phyloP scores from a whole-genome alignment of 1,139 yeast genomes.

The Lipomyces yarrowii region DNA sequence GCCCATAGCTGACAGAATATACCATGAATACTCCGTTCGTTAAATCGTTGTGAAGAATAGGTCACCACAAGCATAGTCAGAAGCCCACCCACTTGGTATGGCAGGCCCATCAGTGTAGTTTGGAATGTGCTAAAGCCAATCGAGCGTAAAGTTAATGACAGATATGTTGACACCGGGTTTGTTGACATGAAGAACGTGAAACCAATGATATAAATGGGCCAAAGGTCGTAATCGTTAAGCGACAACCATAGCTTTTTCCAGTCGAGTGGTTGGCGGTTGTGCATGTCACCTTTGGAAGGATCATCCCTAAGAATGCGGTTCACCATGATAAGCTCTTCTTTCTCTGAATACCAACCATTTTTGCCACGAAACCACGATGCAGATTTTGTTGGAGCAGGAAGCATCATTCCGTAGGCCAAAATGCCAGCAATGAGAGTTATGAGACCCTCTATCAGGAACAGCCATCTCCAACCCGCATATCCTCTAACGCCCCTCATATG shows the following conservation, averaged over 20 bases:
- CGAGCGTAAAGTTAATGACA: conserved; percentile 55
- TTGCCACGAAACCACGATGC: conserved; percentile 49
- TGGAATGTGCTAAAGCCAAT: conserved; percentile 61
- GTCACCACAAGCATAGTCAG: conserved; percentile 47
- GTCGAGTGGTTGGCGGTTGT: conserved; percentile 61
- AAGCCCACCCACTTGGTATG: conserved; percentile 45
- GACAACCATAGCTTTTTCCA: conserved; percentile 48
- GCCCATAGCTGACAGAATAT: conserved; percentile 34
- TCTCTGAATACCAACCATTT: conserved; percentile 62
- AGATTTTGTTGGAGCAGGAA: conserved; percentile 61
- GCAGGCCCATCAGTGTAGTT: conserved; percentile 48
- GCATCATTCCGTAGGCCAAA: conserved; percentile 54
- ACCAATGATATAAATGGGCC: conserved; percentile 61
- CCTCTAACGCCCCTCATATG: conserved; percentile 47
- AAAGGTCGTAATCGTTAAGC: conserved; percentile 55
- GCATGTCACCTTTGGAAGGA: conserved; percentile 73
- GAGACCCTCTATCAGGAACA: conserved; percentile 59
- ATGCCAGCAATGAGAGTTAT: conserved; percentile 56
- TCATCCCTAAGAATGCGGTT: conserved; percentile 65
- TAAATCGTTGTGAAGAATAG: conserved; percentile 47
- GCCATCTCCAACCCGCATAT: conserved; percentile 58
- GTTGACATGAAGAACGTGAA: conserved; percentile 49
- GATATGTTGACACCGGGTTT: conserved; percentile 50
- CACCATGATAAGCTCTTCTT: conserved; percentile 62
- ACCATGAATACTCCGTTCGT: conserved; percentile 44